Conservation (phyloP, 768 basidiomycete species). For the Leucosporidium scottii region DNA sequence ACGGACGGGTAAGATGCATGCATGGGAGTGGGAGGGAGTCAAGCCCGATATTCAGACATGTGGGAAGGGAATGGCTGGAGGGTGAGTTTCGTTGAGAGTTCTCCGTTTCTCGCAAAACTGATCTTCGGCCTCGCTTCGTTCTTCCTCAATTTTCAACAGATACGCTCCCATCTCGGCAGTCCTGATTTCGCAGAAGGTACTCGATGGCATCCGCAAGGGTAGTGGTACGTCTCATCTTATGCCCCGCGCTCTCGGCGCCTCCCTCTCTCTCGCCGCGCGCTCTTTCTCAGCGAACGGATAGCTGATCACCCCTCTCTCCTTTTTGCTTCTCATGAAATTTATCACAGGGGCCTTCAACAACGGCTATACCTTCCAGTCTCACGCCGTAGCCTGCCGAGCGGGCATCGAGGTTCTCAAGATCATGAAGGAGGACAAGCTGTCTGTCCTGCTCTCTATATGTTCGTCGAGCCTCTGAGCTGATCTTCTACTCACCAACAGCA, state of each 20-base stretch:
- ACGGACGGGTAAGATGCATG: slow-evolving; percentile 35
- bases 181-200: slow-evolving; percentile 29
- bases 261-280: too few relatives aligned
- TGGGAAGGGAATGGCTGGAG: slow-evolving; percentile 36
- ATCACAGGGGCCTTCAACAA: slow-evolving; percentile 26
- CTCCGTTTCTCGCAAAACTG: neutral
- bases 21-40: slow-evolving; percentile 33
- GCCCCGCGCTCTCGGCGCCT: too few relatives aligned
- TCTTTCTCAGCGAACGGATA: too few relatives aligned
- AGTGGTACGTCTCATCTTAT: neutral
- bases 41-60: slow-evolving; percentile 35
- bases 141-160: neutral
- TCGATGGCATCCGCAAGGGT: slow-evolving; percentile 25
- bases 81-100: neutral
- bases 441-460: neutral
- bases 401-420: slow-evolving; percentile 32
- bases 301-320: neutral
- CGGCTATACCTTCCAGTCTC: slow-evolving; percentile 34
- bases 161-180: slow-evolving; percentile 34
- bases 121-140: neutral
- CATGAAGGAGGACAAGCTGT: slow-evolving; percentile 30
- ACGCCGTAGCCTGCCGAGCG: slow-evolving; percentile 29
- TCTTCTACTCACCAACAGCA: neutral
- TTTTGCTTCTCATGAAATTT: neutral
- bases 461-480: too few relatives aligned